Evolutionary conservation across 2,329 filamentous ascomycete genomes (phyloP), one percentile per base, ranked within the genome.

Genomic region (Xylariaceae sp.): DNA sequence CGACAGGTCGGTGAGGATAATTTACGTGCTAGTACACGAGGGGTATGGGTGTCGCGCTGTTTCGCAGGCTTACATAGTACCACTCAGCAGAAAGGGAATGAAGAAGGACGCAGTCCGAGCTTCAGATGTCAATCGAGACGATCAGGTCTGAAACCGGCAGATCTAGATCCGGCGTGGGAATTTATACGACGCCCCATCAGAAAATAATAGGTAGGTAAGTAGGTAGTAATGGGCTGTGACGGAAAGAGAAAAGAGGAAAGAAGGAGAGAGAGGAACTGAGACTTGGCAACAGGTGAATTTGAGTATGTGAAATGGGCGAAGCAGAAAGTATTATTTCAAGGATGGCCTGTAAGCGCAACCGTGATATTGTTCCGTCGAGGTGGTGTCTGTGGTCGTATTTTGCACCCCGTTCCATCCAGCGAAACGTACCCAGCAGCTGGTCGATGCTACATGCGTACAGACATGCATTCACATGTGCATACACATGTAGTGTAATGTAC

Each of bases 81-180:
- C 2, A 10, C 3, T n/a, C n/a, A n/a, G n/a, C n/a, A 6, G 10
- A 2, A 13, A n/a, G 13, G n/a, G 42, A n/a, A n/a, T 53, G 44
- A 53, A 58, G 51, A 44, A 45, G 42, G 39, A 39, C 56, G 18
- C 52, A 51, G 54, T 47, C n/a, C 56, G 42, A 51, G 45, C 23
- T 30, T 30, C 23, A 30, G 49, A 48, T 49, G 49, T 42, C 42
- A n/a, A 45, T 30, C 11, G 50, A 18, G 60, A 51, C 56, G 57
- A 62, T 62, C 59, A 56, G 39, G 55, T 58, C 59, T 58, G 35
- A 23, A 62, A 60, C 47, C 34, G 55, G 53, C 56, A 59, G 61
- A 63, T 63, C 61, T 57, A 45, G 34, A 51, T 61, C 58, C 58
- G 58, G 61, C 58, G 61, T 62, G 58, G 53, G 61, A 56, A 54